Evolutionary conservation across 305 asterid genomes (phyloP).

Genomic region (Fraxinus velutina): DNA sequence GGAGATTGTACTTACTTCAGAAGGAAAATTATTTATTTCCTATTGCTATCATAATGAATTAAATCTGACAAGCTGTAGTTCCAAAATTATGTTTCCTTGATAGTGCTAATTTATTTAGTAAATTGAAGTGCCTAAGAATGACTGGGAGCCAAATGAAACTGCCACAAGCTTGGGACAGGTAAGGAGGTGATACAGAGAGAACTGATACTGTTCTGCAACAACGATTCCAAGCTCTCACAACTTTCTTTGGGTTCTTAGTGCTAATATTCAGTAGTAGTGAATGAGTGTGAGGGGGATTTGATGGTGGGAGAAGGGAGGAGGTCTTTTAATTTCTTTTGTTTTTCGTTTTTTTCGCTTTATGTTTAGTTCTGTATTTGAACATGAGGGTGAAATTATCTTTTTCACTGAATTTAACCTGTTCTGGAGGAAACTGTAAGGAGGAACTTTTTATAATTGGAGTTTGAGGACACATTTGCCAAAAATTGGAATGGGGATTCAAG

Average conservation of each 20-base stretch:
- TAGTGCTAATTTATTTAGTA: not conserved
- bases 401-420: not conserved
- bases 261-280: not conserved
- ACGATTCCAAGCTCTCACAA: not conserved
- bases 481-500: not conserved
- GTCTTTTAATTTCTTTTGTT: not conserved
- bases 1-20: not conserved
- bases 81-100: not conserved
- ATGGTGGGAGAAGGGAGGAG: not conserved
- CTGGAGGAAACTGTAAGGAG: not conserved
- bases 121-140: constrained; percentile 1
- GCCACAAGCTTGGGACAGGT: not conserved
- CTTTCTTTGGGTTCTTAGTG: not conserved
- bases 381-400: not conserved
- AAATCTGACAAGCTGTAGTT: not conserved
- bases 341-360: not conserved
- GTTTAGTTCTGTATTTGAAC: not conserved
- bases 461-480: not conserved
- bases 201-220: not conserved
- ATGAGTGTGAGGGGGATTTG: not conserved
- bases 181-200: not conserved
- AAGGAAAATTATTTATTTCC: not conserved
- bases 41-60: not conserved
- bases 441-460: not conserved
- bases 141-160: not conserved